These are phyloP conservation scores for Cutaneotrichosporon sp. DNA, from an alignment of 1,284 basidiomycete species.

Conservation along the genomic window DNA sequence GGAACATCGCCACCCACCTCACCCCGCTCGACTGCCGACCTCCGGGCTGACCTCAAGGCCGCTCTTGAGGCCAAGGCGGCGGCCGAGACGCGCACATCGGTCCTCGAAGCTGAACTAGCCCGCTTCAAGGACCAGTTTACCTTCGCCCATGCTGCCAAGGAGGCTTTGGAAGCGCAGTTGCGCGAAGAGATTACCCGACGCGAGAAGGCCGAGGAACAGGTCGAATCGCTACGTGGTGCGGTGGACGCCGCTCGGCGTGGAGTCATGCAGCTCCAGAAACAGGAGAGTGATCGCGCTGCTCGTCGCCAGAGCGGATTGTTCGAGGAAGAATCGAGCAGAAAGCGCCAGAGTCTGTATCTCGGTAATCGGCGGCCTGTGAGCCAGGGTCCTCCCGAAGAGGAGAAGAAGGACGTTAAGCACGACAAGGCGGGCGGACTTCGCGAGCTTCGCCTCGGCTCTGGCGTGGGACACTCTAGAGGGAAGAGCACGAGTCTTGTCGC, in stretches of 20 bases:
- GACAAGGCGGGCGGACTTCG: conserved; percentile 15
- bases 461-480: background rate
- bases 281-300: conserved; percentile 56
- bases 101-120: conserved; percentile 40
- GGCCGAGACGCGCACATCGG: conserved; percentile 17
- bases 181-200: conserved; percentile 62
- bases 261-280: conserved; percentile 80
- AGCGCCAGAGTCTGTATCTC: conserved; percentile 22
- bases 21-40: background rate
- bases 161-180: conserved; percentile 62
- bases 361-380: conserved; percentile 15
- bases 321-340: conserved; percentile 6
- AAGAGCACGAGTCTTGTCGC: background rate
- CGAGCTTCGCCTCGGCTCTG: conserved; percentile 8
- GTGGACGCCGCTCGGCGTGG: conserved; percentile 89
- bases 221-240: conserved; percentile 73
- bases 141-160: conserved; percentile 44
- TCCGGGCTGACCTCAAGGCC: conserved; percentile 6
- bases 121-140: conserved; percentile 46
- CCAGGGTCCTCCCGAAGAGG: conserved; percentile 3
- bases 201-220: conserved; percentile 70
- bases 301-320: conserved; percentile 13
- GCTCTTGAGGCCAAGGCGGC: conserved; percentile 6
- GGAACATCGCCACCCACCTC: conserved; percentile 5
- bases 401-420: conserved; percentile 13